Base-by-base conservation (phyloP, 129 eudicot genomes). In the Flaveria robusta region DNA sequence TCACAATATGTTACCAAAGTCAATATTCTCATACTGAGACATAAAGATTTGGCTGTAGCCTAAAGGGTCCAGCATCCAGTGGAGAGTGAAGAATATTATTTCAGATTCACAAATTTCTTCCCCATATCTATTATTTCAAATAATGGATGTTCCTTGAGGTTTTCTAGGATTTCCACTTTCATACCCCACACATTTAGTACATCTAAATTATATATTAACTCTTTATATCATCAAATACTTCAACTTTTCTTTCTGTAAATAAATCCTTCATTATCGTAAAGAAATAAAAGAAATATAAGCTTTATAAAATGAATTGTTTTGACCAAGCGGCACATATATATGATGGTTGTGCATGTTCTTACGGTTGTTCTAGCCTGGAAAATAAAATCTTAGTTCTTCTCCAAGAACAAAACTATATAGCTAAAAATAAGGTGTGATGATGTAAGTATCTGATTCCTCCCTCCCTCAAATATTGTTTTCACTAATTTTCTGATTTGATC, bases 11-110 rank as follows among this genome's bases (percentile, higher is more conserved):
- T 65, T 37, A 66, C 79, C 52, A 55, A 80, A 80, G 84, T 80
- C 84, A 80, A 80, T 70, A 80, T 80, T 80, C 84, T 80, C 84
- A 80, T 74, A 80, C 84, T 74, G 8, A 74, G 51, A 80, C 46
- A 79, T 63, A 43, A 80, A 80, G 84, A 80, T 80, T 74, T 74
- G 75, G 64, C 70, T 67, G 74, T 74, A 74, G 79, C 64, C 79
- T 74, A 62, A 73, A 45, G 84, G 84, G 84, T 45, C 74, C 83
- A 54, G 41, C 42, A 74, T 74, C 84, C 52, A 67, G 64, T 74
- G 79, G 83, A 73, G 79, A 72, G 68, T 51, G 66, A 62, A 66
- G 79, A 80, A 51, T 18, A 72, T 80, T 62, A 73, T 73, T 52
- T 73, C 62, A 22, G 62, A 78, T 67, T 7, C 83, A 65, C 83